Evolutionary conservation across 2,329 filamentous ascomycete genomes (phyloP), one percentile per base, ranked within the genome.

Genomic region (Colletotrichum sp.): DNA sequence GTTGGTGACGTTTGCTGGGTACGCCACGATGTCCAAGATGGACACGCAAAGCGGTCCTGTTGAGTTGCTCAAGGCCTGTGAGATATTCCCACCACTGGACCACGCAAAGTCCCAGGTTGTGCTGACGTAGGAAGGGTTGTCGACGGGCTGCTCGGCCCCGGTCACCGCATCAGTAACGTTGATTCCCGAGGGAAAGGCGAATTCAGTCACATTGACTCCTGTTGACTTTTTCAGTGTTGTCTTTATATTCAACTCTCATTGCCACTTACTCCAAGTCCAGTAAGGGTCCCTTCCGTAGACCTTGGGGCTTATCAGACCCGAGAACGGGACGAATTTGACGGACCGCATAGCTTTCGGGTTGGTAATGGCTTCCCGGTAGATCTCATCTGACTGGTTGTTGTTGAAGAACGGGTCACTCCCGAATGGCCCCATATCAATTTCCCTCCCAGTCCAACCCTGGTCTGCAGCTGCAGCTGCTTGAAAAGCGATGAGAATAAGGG

Each of bases 1-100:
- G 16, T 28, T 39, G 3, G 69, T 73, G n/a, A 75, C 63, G 44
- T 75, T 75, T 15, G 79, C 9, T 68, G 76, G n/a, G 78, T 75
- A 22, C 68, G 73, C 15, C 18, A 30, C 12, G 79, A 52, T 34
- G 30, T 67, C 15, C 16, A 55, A 44, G 1, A 44, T 18, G 15
- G 70, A 67, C n/a, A 73, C 32, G 57, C 73, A 75, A 8, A 75
- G 72, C 4, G 73, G 70, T 4, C 28, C 16, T n/a, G 34, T 32
- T 8, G 69, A 62, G 6, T 32, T n/a, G 8, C 62, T 62, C 6
- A 75, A 24, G 18, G 30, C 70, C 5, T 48, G 9, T 15, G 69
- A 59, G 3, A 75, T 18, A 22, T 72, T 73, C 4, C 64, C 63
- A 16, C 73, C 63, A 8, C 8, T 13, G 3, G 69, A 64, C 69